phyloP scores from a whole-genome alignment of 2,329 filamentous ascomycete genomes.

The Pochonia chlamydosporia region DNA sequence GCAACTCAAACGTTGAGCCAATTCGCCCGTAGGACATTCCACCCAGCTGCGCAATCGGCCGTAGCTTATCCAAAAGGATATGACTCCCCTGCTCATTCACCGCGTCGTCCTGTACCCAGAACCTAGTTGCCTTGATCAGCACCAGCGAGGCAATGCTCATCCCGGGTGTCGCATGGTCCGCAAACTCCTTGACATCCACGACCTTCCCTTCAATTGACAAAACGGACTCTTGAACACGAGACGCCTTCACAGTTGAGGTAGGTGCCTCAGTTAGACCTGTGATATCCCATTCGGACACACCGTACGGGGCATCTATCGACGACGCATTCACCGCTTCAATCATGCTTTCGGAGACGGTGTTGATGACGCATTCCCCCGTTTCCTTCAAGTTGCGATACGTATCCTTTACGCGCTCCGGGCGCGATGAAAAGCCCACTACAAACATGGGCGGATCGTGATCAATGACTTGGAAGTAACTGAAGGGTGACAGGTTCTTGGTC shows the following conservation, averaged over 20 bases:
- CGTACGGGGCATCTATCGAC: conserved; percentile 67
- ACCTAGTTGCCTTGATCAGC: conserved; percentile 21
- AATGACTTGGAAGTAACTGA: conserved; percentile 74
- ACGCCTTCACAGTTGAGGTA: conserved; percentile 17
- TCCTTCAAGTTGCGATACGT: conserved; percentile 66
- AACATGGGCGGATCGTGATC: conserved; percentile 81
- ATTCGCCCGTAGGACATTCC: conserved; percentile 20
- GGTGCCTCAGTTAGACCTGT: conserved; percentile 41
- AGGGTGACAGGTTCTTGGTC: conserved; percentile 68
- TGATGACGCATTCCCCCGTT: conserved; percentile 68
- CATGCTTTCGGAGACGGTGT: conserved; percentile 74
- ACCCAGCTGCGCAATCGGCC: conserved; percentile 18
- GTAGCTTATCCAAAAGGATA: conserved; percentile 17
- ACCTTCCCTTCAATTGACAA: conserved; percentile 22
- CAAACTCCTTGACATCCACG: conserved; percentile 22
- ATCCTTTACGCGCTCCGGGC: conserved; percentile 58
- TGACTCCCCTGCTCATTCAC: conserved; percentile 16
- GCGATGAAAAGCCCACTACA: conserved; percentile 44
- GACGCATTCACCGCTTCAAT: conserved; percentile 76
- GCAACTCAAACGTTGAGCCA: conserved; percentile 19
- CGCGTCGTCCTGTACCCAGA: conserved; percentile 23
- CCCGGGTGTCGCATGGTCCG: conserved; percentile 12
- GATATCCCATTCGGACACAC: conserved; percentile 68
- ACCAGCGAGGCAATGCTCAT: conserved; percentile 19
- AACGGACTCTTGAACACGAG: conserved; percentile 19